Conservation (phyloP, 192 early-diverging fungal species). For the Coemansia sp. region DNA sequence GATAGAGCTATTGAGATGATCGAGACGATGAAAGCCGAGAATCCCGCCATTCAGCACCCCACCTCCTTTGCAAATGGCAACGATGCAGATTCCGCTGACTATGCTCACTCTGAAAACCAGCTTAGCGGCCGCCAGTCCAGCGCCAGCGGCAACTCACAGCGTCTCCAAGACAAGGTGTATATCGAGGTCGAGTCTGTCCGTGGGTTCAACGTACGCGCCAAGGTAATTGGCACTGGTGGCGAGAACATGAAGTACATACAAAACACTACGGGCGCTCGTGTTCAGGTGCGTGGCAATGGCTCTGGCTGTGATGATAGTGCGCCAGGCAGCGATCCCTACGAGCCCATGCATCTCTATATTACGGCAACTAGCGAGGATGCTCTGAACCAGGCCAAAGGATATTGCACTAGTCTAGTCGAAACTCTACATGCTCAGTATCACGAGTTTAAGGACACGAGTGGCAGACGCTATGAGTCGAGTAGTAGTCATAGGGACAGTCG, state of each 20-base stretch:
- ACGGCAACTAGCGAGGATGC: slow-evolving; percentile 67
- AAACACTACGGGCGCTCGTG: slow-evolving; percentile 70
- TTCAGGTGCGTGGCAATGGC: slow-evolving; percentile 82
- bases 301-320: slow-evolving; percentile 75
- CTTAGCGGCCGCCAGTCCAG: slow-evolving; percentile 26
- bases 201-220: slow-evolving; percentile 82
- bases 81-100: slow-evolving; percentile 3
- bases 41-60: background rate
- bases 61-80: slow-evolving; percentile 3
- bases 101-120: slow-evolving; percentile 29
- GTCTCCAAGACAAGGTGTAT: slow-evolving; percentile 66
- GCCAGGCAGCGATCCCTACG: slow-evolving; percentile 66
- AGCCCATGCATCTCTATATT: slow-evolving; percentile 82
- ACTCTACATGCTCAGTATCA: slow-evolving; percentile 77
- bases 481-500: slow-evolving; percentile 13
- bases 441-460: slow-evolving; percentile 47
- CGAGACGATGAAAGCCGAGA: slow-evolving; percentile 61
- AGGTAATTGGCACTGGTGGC: slow-evolving; percentile 80
- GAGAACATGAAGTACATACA: slow-evolving; percentile 89
- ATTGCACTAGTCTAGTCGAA: slow-evolving; percentile 76
- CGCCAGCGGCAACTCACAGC: slow-evolving; percentile 4
- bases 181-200: slow-evolving; percentile 75
- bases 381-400: slow-evolving; percentile 65
- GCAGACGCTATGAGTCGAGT: slow-evolving; percentile 20
- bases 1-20: slow-evolving; percentile 74